A percentile compares a stretch with the other conserved stretches of the same genome.
Evolutionary conservation across 176 grass and related monocot species (phyloP).

Genomic region (Oryza glaberrima): DNA sequence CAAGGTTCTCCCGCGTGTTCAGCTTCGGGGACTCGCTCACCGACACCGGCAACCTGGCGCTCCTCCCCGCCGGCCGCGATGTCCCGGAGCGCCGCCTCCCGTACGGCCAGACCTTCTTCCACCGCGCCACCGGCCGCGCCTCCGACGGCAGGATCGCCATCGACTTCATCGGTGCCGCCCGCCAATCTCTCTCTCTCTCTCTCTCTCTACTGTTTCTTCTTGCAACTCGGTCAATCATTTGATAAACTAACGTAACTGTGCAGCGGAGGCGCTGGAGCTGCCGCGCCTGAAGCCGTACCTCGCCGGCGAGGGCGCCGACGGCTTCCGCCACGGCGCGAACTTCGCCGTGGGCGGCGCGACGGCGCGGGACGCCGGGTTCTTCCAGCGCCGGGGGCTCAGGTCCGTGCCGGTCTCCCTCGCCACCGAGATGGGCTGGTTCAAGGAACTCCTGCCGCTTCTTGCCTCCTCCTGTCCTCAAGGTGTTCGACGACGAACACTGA

Average conservation of each 20-base stretch:
- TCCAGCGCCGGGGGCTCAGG: constrained; percentile 44
- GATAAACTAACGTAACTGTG: not conserved
- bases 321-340: constrained; percentile 62
- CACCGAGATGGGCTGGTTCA: constrained; percentile 60
- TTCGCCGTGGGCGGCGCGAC: constrained; percentile 68
- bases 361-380: constrained; percentile 47
- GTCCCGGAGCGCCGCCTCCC: not conserved
- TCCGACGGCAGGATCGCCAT: constrained; percentile 37
- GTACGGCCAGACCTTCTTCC: constrained; percentile 39
- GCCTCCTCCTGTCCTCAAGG: constrained; percentile 16
- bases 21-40: constrained; percentile 38
- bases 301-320: constrained; percentile 45
- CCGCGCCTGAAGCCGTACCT: constrained; percentile 58
- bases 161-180: constrained; percentile 45
- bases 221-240: not conserved
- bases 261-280: constrained; percentile 53
- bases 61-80: constrained; percentile 1
- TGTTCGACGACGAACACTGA: not conserved
- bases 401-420: constrained; percentile 54
- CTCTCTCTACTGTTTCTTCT: no score
- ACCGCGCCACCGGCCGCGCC: constrained; percentile 38
- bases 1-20: constrained; percentile 14
- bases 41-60: constrained; percentile 31
- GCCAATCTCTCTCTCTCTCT: no score
- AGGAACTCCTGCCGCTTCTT: constrained; percentile 44